Evolutionary conservation across 495 filamentous ascomycete species (phyloP).

Genomic region (Xylaria longipes): DNA sequence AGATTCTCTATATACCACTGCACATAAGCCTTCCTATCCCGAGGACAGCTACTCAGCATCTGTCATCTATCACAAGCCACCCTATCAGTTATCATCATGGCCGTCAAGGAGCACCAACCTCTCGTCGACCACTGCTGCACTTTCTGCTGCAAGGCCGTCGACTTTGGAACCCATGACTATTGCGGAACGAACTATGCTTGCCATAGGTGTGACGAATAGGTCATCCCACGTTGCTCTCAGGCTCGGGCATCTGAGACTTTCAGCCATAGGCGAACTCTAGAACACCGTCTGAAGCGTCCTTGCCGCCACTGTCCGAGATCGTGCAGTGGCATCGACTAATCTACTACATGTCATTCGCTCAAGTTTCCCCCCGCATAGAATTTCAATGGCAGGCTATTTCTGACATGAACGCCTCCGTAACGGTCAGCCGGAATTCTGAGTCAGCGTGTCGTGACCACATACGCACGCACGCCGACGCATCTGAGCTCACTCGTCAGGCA

Average conservation of each 20-base stretch:
- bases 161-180: constrained; percentile 60
- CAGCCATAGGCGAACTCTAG: constrained; percentile 13
- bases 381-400: neutral
- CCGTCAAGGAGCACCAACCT: constrained; percentile 51
- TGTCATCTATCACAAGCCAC: constrained; percentile 8
- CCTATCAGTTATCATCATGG: constrained; percentile 44
- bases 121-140: constrained; percentile 60
- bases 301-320: constrained; percentile 28
- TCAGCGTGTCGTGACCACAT: constrained; percentile 16
- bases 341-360: constrained; percentile 17
- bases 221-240: constrained; percentile 17
- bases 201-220: constrained; percentile 53
- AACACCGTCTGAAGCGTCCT: constrained; percentile 31
- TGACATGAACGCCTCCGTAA: constrained; percentile 17
- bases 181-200: constrained; percentile 52
- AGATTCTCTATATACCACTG: neutral
- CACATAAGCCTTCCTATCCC: neutral
- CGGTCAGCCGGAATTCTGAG: constrained; percentile 14
- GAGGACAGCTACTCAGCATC: neutral
- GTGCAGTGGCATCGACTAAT: constrained; percentile 19
- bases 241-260: constrained; percentile 28
- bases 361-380: neutral
- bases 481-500: neutral
- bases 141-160: constrained; percentile 59
- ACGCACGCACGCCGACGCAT: neutral